Evolutionary conservation across 495 filamentous ascomycete genomes (phyloP).

Genomic region (Clohesyomyces aquaticus): DNA sequence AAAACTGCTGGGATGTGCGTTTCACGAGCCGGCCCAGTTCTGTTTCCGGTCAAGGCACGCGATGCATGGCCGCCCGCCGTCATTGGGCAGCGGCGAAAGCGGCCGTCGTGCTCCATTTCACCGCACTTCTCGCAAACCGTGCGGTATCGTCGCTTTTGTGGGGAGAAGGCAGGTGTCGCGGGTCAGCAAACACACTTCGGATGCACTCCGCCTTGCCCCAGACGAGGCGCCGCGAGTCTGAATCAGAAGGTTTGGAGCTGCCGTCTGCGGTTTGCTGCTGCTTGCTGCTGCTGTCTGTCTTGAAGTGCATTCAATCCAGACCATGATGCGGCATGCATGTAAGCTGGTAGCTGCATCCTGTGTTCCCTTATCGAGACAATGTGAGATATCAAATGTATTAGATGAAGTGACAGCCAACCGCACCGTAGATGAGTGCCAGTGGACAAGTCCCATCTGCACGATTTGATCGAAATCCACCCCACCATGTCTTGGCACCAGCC

Average conservation of each 20-base stretch:
- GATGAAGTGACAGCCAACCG: too few relatives aligned
- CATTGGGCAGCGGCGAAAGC: constrained; percentile 28
- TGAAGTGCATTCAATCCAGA: background rate
- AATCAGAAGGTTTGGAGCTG: constrained; percentile 6
- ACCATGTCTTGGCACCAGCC: too few relatives aligned
- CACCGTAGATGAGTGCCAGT: too few relatives aligned
- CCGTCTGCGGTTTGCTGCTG: too few relatives aligned
- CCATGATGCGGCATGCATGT: constrained; percentile 19
- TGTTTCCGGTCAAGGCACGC: constrained; percentile 27
- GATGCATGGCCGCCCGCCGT: constrained; percentile 8
- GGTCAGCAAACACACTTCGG: constrained; percentile 18
- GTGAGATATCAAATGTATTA: too few relatives aligned
- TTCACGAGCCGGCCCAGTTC: constrained; percentile 21
- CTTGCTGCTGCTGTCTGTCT: background rate
- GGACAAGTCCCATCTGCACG: too few relatives aligned
- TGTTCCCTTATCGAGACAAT: background rate
- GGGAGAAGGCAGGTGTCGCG: constrained; percentile 17
- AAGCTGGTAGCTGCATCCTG: constrained; percentile 13
- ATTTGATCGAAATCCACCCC: too few relatives aligned
- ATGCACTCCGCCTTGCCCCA: constrained; percentile 30
- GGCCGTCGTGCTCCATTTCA: constrained; percentile 11
- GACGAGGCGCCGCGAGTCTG: background rate
- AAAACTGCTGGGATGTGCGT: constrained; percentile 20
- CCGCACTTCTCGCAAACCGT: too few relatives aligned
- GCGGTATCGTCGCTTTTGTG: constrained; percentile 33